Conservation (phyloP, 140 eudicot species). For the Bidens hawaiensis region DNA sequence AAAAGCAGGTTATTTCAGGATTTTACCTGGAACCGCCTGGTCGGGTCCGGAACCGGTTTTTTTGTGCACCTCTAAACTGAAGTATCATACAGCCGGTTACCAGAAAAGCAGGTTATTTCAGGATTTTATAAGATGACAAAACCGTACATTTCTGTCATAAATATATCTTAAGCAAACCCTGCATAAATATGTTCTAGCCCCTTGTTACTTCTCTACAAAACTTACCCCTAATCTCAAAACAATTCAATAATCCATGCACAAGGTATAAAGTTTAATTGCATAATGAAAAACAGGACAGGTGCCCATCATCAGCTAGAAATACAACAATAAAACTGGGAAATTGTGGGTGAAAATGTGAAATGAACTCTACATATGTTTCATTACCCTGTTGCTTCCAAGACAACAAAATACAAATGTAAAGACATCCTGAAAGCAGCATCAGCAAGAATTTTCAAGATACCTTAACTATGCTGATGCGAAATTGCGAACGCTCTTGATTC, state of each 20-base stretch:
- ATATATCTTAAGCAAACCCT: background rate
- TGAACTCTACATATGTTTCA: slow-evolving; percentile 17
- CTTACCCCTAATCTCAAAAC: background rate
- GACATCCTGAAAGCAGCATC: slow-evolving; percentile 12
- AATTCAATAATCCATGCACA: background rate
- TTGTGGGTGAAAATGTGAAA: background rate
- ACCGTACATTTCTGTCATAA: too few species aligned
- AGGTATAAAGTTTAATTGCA: background rate
- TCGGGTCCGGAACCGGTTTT: too few species aligned
- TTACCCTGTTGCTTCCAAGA: background rate
- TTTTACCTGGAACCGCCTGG: too few species aligned
- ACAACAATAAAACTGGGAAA: slow-evolving; percentile 2
- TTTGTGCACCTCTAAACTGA: too few species aligned
- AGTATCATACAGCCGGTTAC: too few species aligned
- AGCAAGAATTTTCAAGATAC: slow-evolving; percentile 18
- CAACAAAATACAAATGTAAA: background rate
- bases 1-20: too few species aligned
- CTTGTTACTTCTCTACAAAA: background rate
- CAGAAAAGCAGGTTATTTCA: too few species aligned
- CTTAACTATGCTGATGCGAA: slow-evolving; percentile 8
- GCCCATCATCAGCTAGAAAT: background rate
- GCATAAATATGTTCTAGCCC: background rate
- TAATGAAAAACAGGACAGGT: background rate
- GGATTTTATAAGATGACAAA: too few species aligned
- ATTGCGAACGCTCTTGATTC: background rate